phyloP scores from a whole-genome alignment of 176 grass and related monocot genomes.

The Aegilops sharonensis region DNA sequence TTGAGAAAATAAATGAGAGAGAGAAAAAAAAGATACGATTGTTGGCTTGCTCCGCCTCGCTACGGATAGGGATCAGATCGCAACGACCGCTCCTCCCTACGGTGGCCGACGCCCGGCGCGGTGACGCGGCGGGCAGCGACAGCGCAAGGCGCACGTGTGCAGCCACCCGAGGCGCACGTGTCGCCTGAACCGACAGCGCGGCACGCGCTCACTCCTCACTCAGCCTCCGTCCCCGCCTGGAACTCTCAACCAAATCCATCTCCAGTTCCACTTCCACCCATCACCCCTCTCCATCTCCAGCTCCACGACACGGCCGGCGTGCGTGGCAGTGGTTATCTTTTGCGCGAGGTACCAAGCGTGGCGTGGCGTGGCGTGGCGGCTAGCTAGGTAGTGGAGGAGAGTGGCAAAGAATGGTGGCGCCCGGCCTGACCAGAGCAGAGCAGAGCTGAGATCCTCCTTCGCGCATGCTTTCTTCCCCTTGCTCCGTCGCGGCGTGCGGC shows the following conservation, averaged over 20 bases:
- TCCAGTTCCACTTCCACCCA: too few relatives aligned
- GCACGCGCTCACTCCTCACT: too few relatives aligned
- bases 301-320: background rate
- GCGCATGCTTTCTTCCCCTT: background rate
- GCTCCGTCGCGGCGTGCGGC: background rate
- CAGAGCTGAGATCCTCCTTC: background rate
- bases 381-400: too few relatives aligned
- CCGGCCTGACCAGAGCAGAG: background rate
- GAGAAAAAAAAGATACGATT: too few relatives aligned
- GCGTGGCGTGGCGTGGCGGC: background rate
- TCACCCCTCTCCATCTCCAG: background rate
- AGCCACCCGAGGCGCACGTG: background rate
- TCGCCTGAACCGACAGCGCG: background rate
- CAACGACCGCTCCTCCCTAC: background rate
- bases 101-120: background rate
- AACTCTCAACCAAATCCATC: background rate
- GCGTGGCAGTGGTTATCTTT: background rate
- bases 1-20: too few relatives aligned
- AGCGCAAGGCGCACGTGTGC: constrained; percentile 6
- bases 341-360: background rate
- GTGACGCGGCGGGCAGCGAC: background rate
- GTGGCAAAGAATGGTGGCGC: background rate
- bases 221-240: background rate
- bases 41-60: too few relatives aligned
- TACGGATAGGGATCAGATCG: background rate